Conservation (phyloP, 2,329 filamentous ascomycete species). For the Scedosporium boydii region DNA sequence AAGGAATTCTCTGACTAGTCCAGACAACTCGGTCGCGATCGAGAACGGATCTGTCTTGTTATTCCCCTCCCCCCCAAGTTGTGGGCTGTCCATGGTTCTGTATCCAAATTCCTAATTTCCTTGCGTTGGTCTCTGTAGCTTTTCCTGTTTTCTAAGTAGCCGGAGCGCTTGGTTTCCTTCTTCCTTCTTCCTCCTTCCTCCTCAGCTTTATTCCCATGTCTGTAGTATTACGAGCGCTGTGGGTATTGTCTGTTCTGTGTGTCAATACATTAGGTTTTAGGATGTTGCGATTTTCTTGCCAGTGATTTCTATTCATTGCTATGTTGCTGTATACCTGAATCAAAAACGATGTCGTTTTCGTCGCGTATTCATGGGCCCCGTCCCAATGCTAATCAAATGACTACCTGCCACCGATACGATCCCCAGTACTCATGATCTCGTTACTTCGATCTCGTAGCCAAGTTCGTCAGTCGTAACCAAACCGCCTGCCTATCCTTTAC, state of each 20-base stretch:
- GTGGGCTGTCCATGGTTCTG: no score
- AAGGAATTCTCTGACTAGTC: conserved; percentile 20
- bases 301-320: no score
- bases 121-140: not conserved
- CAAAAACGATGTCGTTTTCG: no score
- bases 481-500: no score
- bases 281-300: conserved; percentile 6
- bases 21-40: conserved; percentile 8
- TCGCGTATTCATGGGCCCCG: no score
- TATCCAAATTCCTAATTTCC: no score
- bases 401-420: no score
- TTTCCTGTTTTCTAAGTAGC: not conserved
- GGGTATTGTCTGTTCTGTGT: not conserved
- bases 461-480: no score
- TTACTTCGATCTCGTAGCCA: no score
- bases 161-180: not conserved
- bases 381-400: no score
- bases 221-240: conserved; percentile 12
- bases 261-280: not conserved
- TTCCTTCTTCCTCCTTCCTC: not conserved
- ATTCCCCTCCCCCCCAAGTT: not conserved
- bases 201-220: not conserved
- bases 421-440: no score
- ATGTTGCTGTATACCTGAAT: no score
- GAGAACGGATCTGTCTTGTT: not conserved